Base-by-base conservation (phyloP, 495 filamentous ascomycete genomes). In the Penicillium chermesinum region DNA sequence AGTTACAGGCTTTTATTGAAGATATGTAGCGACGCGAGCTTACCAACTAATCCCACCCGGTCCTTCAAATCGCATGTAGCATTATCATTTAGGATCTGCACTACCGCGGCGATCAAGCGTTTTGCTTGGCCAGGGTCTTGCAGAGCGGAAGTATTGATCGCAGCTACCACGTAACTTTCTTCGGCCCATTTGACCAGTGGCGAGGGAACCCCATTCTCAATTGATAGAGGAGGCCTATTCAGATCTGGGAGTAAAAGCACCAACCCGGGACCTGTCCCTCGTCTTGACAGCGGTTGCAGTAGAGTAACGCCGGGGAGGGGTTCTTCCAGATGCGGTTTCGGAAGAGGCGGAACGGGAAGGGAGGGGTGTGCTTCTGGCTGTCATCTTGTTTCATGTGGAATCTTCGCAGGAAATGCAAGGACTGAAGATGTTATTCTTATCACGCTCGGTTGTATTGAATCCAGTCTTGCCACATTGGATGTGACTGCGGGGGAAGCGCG, bases 121-220 rank as follows among this genome's bases (percentile, higher is more conserved):
- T 10, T 10, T 30, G 25, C 25, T 30, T 10, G n/a, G 25, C n/a
- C 25, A 3, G 6, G 16, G n/a, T 34, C 12, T 19, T 18, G 14
- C 39, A 48, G 13, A 3, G 48, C 49, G 3, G 30, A 36, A 10
- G 41, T 34, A 17, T 48, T 39, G 19, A 60, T 46, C 39, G 53
- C 44, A 1, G 48, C 38, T 1, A 60, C 54, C 3, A 35, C 38
- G 22, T 57, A 61, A 10, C 50, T 37, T 27, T 61, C 58, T 44
- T 61, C 54, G 2, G 54, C 54, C 57, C 57, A 61, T 45, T 61
- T 61, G 34, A 47, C 15, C 12, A 40, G n/a, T 4, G 52, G 55
- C 1, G 46, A 44, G 7, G 55, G 51, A 13, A 57, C 10, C 10
- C 25, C 25, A 30, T 30, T 30, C 10, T 30, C 25, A 5, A 30